These are phyloP conservation scores for Pleurotus cornucopiae DNA, from an alignment of 768 basidiomycete species.

Conservation along the genomic window DNA sequence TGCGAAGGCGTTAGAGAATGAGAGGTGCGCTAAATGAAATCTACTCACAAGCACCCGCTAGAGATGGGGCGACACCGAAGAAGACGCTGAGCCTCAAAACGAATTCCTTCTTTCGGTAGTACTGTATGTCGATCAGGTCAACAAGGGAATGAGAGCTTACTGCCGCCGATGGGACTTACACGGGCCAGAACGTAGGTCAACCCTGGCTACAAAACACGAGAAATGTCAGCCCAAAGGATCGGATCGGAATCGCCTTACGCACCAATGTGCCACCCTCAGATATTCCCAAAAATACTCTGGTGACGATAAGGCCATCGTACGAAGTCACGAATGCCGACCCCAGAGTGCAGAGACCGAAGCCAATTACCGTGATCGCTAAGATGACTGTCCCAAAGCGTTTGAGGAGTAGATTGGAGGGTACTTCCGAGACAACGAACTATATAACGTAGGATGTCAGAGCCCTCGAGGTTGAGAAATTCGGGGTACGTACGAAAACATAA, in stretches of 20 bases:
- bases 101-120: conserved; percentile 30
- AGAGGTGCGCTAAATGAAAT: neutral
- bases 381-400: conserved; percentile 36
- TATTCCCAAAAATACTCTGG: conserved; percentile 35
- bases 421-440: conserved; percentile 33
- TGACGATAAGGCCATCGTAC: conserved; percentile 28
- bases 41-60: conserved; percentile 32
- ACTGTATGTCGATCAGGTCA: conserved; percentile 17
- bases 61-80: conserved; percentile 26
- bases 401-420: conserved; percentile 38
- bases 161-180: conserved; percentile 19
- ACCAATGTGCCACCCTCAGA: conserved; percentile 41
- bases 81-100: conserved; percentile 32
- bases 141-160: neutral
- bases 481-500: conserved; percentile 29
- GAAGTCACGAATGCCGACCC: conserved; percentile 34
- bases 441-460: neutral
- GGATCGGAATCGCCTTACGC: conserved; percentile 9
- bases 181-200: conserved; percentile 33
- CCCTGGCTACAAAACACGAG: conserved; percentile 24
- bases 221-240: neutral
- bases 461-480: neutral
- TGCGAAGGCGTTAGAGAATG: neutral
- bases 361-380: conserved; percentile 31
- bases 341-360: conserved; percentile 33